Evolutionary conservation across 2,329 filamentous ascomycete species (phyloP).

Genomic region (Venturia asperata): DNA sequence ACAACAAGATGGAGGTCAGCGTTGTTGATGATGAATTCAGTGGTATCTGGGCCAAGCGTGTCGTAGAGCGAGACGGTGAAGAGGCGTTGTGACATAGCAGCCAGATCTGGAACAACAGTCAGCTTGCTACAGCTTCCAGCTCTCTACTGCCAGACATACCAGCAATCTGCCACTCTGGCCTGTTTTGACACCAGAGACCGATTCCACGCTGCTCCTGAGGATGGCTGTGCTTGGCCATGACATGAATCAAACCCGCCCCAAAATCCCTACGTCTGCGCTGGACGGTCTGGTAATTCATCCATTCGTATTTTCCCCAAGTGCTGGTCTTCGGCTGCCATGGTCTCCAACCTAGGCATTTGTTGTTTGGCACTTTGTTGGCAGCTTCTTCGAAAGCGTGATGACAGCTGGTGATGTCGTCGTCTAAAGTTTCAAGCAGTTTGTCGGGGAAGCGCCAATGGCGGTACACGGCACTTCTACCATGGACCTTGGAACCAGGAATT

Average conservation of each 20-base stretch:
- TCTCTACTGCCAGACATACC: slow-evolving; percentile 37
- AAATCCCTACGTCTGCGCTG: slow-evolving; percentile 73
- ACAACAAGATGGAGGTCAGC: slow-evolving; percentile 67
- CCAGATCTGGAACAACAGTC: slow-evolving; percentile 54
- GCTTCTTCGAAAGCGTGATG: slow-evolving; percentile 11
- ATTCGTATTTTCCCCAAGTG: slow-evolving; percentile 69
- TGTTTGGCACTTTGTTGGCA: slow-evolving; percentile 46
- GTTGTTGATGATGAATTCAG: slow-evolving; percentile 95
- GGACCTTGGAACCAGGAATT: slow-evolving; percentile 64
- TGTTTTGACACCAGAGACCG: slow-evolving; percentile 79
- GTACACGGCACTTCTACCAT: slow-evolving; percentile 70
- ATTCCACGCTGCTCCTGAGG: slow-evolving; percentile 56
- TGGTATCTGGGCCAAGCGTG: slow-evolving; percentile 82
- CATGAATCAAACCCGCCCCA: slow-evolving; percentile 74
- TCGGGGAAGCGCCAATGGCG: slow-evolving; percentile 74
- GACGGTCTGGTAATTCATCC: slow-evolving; percentile 77
- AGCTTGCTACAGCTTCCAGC: not conserved
- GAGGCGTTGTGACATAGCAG: slow-evolving; percentile 75
- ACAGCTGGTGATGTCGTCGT: slow-evolving; percentile 57
- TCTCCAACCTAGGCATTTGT: slow-evolving; percentile 70
- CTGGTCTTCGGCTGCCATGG: slow-evolving; percentile 69
- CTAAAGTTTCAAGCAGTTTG: slow-evolving; percentile 62
- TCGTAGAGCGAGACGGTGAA: slow-evolving; percentile 94
- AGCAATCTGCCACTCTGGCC: slow-evolving; percentile 81
- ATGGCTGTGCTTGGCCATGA: slow-evolving; percentile 63